Conservation (phyloP, 352 stramenopile genomes). For the Thraustochytrium striatum region DNA sequence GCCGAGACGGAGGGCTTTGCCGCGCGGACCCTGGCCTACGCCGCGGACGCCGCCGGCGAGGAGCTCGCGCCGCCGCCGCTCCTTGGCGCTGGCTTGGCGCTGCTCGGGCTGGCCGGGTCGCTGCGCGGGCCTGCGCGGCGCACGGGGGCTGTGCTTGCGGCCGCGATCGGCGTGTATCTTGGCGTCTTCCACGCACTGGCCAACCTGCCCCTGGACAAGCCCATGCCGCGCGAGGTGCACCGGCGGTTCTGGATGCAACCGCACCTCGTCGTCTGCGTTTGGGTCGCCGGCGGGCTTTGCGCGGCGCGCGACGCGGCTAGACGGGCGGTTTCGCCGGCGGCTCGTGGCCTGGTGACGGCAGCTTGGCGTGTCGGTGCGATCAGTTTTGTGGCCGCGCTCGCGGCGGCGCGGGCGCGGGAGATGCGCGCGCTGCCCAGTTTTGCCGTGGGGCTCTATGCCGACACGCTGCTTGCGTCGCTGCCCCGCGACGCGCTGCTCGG, state of each 20-base stretch:
- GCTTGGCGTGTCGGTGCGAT: background rate
- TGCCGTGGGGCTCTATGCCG: background rate
- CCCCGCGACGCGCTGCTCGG: background rate
- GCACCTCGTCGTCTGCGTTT: slow-evolving; percentile 31
- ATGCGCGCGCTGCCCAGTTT: background rate
- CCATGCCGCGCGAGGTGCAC: slow-evolving; percentile 41
- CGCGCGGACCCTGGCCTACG: slow-evolving; percentile 1
- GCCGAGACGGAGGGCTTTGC: background rate
- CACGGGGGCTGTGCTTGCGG: background rate
- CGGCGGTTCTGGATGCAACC: slow-evolving; percentile 43
- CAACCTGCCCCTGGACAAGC: slow-evolving; percentile 5
- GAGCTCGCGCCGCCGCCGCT: background rate
- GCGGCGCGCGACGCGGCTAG: background rate
- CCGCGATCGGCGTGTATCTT: slow-evolving; percentile 4
- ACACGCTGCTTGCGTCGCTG: background rate
- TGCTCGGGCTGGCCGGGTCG: background rate
- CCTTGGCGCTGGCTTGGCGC: background rate
- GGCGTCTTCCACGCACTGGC: slow-evolving; percentile 29
- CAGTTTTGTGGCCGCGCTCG: background rate
- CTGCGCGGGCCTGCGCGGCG: background rate
- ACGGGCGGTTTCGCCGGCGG: background rate
- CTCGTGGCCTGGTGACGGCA: background rate
- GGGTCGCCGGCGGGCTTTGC: background rate
- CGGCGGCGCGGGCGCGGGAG: background rate
- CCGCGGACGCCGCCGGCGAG: background rate